A percentile compares a stretch with the other conserved stretches of the same genome.
phyloP scores from a whole-genome alignment of 1,284 basidiomycete genomes.

The Apiotrichum sp. region DNA sequence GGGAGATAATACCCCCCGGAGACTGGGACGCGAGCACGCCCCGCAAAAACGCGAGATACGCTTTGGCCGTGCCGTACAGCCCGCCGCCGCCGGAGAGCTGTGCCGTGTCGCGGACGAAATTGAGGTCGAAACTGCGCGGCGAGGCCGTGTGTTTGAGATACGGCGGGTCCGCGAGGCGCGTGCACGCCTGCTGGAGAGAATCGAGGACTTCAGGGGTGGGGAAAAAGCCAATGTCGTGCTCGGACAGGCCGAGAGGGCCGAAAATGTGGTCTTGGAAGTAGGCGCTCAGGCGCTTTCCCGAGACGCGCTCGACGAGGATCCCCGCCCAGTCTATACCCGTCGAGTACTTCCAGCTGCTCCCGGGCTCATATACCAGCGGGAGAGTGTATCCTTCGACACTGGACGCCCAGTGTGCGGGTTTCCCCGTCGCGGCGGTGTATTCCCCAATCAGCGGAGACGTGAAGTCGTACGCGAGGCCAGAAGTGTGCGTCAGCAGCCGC shows the following conservation, averaged over 20 bases:
- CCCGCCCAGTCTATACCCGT: slow-evolving; percentile 42
- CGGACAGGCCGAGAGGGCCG: slow-evolving; percentile 14
- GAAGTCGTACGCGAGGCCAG: slow-evolving; percentile 13
- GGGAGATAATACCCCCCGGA: slow-evolving; percentile 15
- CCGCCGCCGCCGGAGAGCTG: slow-evolving; percentile 32
- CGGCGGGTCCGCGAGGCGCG: slow-evolving; percentile 10
- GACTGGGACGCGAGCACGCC: slow-evolving; percentile 21
- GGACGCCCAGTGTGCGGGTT: slow-evolving; percentile 19
- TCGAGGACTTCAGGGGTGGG: slow-evolving; percentile 15
- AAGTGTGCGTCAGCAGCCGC: slow-evolving; percentile 14
- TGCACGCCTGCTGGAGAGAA: slow-evolving; percentile 19
- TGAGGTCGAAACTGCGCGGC: slow-evolving; percentile 2
- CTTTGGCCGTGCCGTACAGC: slow-evolving; percentile 28
- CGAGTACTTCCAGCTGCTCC: slow-evolving; percentile 26
- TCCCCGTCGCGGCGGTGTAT: slow-evolving; percentile 16
- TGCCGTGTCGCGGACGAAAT: neutral
- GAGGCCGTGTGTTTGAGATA: neutral
- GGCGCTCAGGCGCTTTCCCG: slow-evolving; percentile 27
- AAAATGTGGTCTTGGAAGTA: slow-evolving; percentile 24
- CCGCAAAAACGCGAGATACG: slow-evolving; percentile 31
- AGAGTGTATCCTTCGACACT: slow-evolving; percentile 8
- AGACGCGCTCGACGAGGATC: slow-evolving; percentile 30
- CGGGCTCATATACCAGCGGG: slow-evolving; percentile 33
- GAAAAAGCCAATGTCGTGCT: slow-evolving; percentile 24
- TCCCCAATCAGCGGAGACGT: slow-evolving; percentile 5